phyloP scores from a whole-genome alignment of 2,329 filamentous ascomycete genomes.

The Colletotrichum karsti region DNA sequence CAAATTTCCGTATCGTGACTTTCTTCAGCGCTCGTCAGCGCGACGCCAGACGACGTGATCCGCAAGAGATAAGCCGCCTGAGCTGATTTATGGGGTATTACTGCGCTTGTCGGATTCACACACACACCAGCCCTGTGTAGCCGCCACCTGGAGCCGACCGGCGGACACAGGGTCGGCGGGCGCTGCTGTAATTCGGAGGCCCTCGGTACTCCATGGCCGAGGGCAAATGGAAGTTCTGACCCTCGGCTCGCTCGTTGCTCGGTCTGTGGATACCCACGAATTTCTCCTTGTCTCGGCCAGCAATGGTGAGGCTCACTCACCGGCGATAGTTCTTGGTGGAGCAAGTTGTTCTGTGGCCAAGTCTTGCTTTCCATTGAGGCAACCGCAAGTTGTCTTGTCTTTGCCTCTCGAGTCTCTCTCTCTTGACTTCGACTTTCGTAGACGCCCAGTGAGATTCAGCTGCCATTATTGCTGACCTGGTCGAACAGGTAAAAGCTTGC shows the following conservation, averaged over 20 bases:
- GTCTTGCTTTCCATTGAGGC: neutral
- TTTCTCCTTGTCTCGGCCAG: neutral
- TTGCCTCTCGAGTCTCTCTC: no score
- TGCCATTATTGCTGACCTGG: no score
- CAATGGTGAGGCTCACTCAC: neutral
- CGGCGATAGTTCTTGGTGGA: neutral
- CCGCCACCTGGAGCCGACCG: neutral
- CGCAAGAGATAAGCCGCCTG: constrained; percentile 23
- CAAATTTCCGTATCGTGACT: constrained; percentile 22
- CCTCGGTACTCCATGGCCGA: constrained; percentile 22
- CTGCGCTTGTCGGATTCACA: neutral
- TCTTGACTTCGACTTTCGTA: no score
- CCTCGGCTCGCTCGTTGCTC: constrained; percentile 22
- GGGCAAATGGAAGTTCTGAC: neutral
- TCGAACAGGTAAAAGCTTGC: no score
- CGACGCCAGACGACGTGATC: constrained; percentile 8
- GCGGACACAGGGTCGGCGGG: constrained; percentile 4
- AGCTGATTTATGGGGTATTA: neutral
- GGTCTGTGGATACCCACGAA: constrained; percentile 3
- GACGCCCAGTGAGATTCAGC: no score
- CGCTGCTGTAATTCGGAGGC: constrained; percentile 7
- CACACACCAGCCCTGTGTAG: constrained; percentile 4
- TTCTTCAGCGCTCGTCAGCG: constrained; percentile 24
- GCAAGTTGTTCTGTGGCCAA: no score
- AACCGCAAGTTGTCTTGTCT: no score